A percentile compares a stretch with the other conserved stretches of the same genome.
Evolutionary conservation across 768 basidiomycete species (phyloP).

Genomic region (Tylopilus subfusipes): DNA sequence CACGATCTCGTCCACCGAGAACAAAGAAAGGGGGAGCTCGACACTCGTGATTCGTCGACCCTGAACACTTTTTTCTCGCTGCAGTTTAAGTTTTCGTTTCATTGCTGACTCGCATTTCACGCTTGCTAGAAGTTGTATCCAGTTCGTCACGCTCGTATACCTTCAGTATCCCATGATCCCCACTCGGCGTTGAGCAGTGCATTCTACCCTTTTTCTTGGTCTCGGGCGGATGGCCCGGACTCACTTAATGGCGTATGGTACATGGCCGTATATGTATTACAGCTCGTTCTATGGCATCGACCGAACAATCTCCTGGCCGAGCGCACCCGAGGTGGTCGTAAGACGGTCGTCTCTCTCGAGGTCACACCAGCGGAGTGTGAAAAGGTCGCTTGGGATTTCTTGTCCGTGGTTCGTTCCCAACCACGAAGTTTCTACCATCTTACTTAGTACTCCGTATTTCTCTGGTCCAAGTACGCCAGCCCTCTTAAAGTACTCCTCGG

Average conservation of each 20-base stretch:
- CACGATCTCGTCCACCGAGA: constrained; percentile 40
- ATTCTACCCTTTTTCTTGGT: no score
- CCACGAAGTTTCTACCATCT: constrained; percentile 34
- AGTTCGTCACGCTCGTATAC: constrained; percentile 20
- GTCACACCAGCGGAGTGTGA: constrained; percentile 31
- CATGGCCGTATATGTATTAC: constrained; percentile 17
- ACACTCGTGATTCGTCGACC: constrained; percentile 20
- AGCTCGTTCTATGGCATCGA: constrained; percentile 1
- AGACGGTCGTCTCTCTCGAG: neutral
- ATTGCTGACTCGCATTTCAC: constrained; percentile 3
- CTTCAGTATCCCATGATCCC: constrained; percentile 26
- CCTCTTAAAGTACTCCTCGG: constrained; percentile 30
- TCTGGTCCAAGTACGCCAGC: constrained; percentile 35
- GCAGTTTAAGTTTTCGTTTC: constrained; percentile 11
- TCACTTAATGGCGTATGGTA: constrained; percentile 19
- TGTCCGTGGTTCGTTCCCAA: constrained; percentile 27
- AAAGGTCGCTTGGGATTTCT: constrained; percentile 29
- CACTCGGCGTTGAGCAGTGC: constrained; percentile 18
- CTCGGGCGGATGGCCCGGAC: no score
- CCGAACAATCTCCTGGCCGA: neutral
- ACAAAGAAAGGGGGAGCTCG: constrained; percentile 26
- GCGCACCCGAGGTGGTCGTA: constrained; percentile 3
- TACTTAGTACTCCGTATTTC: constrained; percentile 38
- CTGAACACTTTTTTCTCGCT: neutral
- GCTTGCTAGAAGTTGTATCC: constrained; percentile 27